Base-by-base conservation (phyloP, 2,329 filamentous ascomycete species). In the Fusarium succisae region DNA sequence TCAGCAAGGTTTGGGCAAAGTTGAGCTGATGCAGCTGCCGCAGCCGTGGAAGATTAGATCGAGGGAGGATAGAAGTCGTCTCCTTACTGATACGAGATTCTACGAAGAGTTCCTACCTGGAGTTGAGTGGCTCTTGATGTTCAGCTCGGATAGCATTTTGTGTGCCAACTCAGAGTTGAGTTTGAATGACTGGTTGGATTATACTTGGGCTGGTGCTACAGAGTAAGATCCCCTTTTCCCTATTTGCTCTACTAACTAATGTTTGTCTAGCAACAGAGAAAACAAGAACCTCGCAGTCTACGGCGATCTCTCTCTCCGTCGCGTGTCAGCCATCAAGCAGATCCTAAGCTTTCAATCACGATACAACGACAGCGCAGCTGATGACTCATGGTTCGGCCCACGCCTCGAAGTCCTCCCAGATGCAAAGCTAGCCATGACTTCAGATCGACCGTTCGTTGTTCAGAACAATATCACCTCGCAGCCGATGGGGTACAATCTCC, bases 211-310 rank as follows among this genome's bases (percentile, higher is more conserved):
- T 5, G 48, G 48, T 4, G n/a, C 48, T 20, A 6, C 48, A 5
- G 17, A 35, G 48, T 51, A 51, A 35, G 5, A 0, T 14, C 6
- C 3, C 11, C 20, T 5, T 5, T 24, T 8, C 5, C 7, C 3
- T 2, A 10, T 13, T 1, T 1, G 9, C 10, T 18, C 3, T 3
- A 18, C 1, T 11, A 13, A 32, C 28, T 50, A 24, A 51, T 30
- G 8, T 3, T 2, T 5, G 2, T 51, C 22, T 12, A 51, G 28
- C 3, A 51, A 37, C 8, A 51, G n/a, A 35, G 22, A 51, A 18
- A 51, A 24, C 3, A 18, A 51, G 12, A 11, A 12, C 10, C 30
- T 51, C 1, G 48, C 48, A 5, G 30, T 51, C 22, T 51, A 51
- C 8, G 48, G 48, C 2, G 48, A 24, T 5, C 48, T 51, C 4